A percentile compares a stretch with the other conserved stretches of the same genome.
Conservation (phyloP, 805 yeast genomes). For the Candida alai region DNA sequence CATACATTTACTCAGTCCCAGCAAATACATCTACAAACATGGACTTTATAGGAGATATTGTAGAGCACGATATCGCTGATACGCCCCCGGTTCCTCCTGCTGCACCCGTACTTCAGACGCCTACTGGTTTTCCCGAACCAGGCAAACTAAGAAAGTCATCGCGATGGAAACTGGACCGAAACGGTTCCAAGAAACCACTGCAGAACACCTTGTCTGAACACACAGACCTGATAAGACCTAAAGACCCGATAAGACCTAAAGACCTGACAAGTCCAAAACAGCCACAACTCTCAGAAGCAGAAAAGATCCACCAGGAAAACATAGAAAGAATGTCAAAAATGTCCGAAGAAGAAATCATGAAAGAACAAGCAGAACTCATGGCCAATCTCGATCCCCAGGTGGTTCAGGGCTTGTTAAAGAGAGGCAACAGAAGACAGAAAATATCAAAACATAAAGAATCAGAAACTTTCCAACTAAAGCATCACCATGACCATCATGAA, state of each 20-base stretch:
- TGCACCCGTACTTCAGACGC: slow-evolving; percentile 8
- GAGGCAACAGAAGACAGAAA: slow-evolving; percentile 49
- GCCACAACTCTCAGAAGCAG: slow-evolving; percentile 51
- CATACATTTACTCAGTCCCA: no score
- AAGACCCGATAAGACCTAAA: no score
- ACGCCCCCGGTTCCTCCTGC: slow-evolving; percentile 32
- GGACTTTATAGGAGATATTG: slow-evolving; percentile 72
- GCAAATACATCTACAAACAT: slow-evolving; percentile 24
- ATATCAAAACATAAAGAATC: no score
- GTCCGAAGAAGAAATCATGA: slow-evolving; percentile 60
- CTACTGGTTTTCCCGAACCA: slow-evolving; percentile 36
- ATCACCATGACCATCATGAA: slow-evolving; percentile 16
- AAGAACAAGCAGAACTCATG: slow-evolving; percentile 64
- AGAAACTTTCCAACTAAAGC: no score
- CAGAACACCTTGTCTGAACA: no score
- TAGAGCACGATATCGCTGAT: slow-evolving; percentile 53
- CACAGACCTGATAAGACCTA: no score
- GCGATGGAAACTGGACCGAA: slow-evolving; percentile 52
- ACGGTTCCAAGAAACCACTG: no score
- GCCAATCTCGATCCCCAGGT: slow-evolving; percentile 67
- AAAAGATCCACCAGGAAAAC: slow-evolving; percentile 75
- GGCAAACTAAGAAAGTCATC: slow-evolving; percentile 37
- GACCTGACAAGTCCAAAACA: slow-evolving; percentile 23
- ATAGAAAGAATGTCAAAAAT: slow-evolving; percentile 55
- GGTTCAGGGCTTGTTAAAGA: slow-evolving; percentile 51